Evolutionary conservation across 169 alveolate genomes (phyloP), one percentile per base, ranked within the genome.

Genomic region (Cryptosporidium baileyi): DNA sequence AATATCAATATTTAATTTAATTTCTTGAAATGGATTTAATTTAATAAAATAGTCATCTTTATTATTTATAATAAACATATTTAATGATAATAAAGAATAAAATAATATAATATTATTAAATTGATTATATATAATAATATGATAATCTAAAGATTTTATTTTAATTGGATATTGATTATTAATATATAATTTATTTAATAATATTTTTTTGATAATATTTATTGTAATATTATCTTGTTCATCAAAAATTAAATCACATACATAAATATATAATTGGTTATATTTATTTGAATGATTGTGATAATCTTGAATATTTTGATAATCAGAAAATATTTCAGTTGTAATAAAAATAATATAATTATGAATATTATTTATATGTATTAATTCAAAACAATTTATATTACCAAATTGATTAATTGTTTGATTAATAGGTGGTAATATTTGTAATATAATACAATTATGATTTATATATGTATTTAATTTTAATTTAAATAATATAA

Each of bases 1-100:
- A n/a, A n/a, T n/a, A 8, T 26, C 63, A 17, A n/a, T n/a, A 7
- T 13, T 28, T 1, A 65, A 2, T 6, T 13, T 30, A 15, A 62
- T 65, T 28, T 47, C 47, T 19, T 65, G 81, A 49, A 65, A 65
- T 3, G 81, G 81, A 45, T n/a, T 65, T n/a, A 65, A 36, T 32
- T 28, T 40, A n/a, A 9, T 32, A 3, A 4, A 8, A 65, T 54
- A 8, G 5, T 13, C 51, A 19, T 6, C 67, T 22, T 36, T 59
- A 44, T 34, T 51, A 28, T 54, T 43, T 17, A 17, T 28, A 13
- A 22, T 30, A 15, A 74, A 34, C 74, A 74, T 40, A 54, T 74
- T 74, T 26, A 74, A 28, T 17, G 67, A 51, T 13, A 74, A 15
- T 22, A 74, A 47, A 11, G 67, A 74, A 19, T 74, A 57, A 24